phyloP scores from a whole-genome alignment of 2,329 filamentous ascomycete genomes.

The Cadophora sp. region DNA sequence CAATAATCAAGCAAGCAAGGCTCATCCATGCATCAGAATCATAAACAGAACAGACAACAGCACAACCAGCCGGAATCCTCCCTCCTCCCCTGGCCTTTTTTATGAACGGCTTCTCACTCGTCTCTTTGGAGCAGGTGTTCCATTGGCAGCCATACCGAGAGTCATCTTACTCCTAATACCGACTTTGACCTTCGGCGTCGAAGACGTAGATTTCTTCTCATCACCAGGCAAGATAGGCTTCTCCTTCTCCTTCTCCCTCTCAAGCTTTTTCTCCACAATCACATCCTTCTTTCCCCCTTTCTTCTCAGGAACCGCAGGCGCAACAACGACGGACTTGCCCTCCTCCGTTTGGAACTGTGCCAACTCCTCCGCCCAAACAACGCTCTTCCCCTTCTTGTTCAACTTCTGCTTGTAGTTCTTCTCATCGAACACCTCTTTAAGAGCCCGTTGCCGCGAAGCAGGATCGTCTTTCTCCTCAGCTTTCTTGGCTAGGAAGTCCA shows the following conservation, averaged over 20 bases:
- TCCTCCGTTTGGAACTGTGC: slow-evolving; percentile 41
- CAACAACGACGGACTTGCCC: slow-evolving; percentile 35
- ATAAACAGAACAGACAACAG: background rate
- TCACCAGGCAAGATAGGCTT: slow-evolving; percentile 20
- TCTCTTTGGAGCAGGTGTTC: slow-evolving; percentile 44
- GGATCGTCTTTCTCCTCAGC: slow-evolving; percentile 50
- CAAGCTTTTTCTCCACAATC: slow-evolving; percentile 25
- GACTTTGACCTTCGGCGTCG: slow-evolving; percentile 38
- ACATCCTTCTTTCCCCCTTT: slow-evolving; percentile 35
- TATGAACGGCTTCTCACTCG: slow-evolving; percentile 28
- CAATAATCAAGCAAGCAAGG: background rate
- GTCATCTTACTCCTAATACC: slow-evolving; percentile 42
- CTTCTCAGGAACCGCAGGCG: slow-evolving; percentile 22
- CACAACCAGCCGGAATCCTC: background rate
- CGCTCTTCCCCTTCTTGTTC: slow-evolving; percentile 40
- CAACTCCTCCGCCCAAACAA: slow-evolving; percentile 45
- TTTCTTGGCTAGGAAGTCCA: slow-evolving; percentile 44
- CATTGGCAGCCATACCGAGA: slow-evolving; percentile 42
- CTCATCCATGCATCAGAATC: background rate
- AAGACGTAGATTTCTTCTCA: slow-evolving; percentile 34
- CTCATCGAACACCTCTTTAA: slow-evolving; percentile 46
- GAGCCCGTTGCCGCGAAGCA: slow-evolving; percentile 46
- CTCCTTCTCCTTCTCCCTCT: slow-evolving; percentile 7
- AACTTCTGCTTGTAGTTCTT: slow-evolving; percentile 42
- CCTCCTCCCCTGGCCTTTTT: no score